Evolutionary conservation across 768 basidiomycete genomes (phyloP).

Genomic region (Punctularia strigosozonata): DNA sequence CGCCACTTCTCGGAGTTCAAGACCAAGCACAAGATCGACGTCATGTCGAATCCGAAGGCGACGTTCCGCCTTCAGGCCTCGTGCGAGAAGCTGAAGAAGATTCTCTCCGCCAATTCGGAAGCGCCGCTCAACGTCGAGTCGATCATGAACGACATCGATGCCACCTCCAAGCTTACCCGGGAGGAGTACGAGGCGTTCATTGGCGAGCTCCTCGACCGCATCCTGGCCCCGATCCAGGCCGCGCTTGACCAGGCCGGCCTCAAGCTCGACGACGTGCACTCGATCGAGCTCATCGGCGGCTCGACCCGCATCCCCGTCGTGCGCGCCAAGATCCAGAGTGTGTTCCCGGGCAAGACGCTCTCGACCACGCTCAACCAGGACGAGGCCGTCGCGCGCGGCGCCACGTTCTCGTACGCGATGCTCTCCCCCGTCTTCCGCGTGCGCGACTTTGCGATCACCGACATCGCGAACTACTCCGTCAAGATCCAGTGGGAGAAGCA

Average conservation of each 20-base stretch:
- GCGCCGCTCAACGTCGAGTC: slow-evolving; percentile 88
- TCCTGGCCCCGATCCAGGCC: slow-evolving; percentile 60
- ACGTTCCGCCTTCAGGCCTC: slow-evolving; percentile 80
- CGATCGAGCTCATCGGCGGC: slow-evolving; percentile 90
- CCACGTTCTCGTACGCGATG: slow-evolving; percentile 94
- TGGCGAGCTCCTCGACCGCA: slow-evolving; percentile 60
- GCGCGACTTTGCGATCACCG: slow-evolving; percentile 84
- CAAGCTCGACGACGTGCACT: slow-evolving; percentile 73
- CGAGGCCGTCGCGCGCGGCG: slow-evolving; percentile 91
- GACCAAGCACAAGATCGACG: slow-evolving; percentile 93
- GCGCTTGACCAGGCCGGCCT: slow-evolving; percentile 77
- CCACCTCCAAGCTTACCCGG: slow-evolving; percentile 71
- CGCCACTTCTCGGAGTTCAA: slow-evolving; percentile 92
- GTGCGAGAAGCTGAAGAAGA: slow-evolving; percentile 93
- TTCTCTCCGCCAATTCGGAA: slow-evolving; percentile 87
- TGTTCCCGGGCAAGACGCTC: slow-evolving; percentile 71
- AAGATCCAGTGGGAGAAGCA: slow-evolving; percentile 79
- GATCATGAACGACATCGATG: slow-evolving; percentile 93
- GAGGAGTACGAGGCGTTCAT: slow-evolving; percentile 82
- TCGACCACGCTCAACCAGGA: slow-evolving; percentile 95
- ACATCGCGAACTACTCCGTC: slow-evolving; percentile 81
- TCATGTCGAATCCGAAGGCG: slow-evolving; percentile 83
- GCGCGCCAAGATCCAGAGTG: slow-evolving; percentile 73
- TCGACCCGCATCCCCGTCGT: slow-evolving; percentile 88
- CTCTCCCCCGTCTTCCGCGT: slow-evolving; percentile 97